Conservation (phyloP, 768 basidiomycete species). For the Mycena haematopus region DNA sequence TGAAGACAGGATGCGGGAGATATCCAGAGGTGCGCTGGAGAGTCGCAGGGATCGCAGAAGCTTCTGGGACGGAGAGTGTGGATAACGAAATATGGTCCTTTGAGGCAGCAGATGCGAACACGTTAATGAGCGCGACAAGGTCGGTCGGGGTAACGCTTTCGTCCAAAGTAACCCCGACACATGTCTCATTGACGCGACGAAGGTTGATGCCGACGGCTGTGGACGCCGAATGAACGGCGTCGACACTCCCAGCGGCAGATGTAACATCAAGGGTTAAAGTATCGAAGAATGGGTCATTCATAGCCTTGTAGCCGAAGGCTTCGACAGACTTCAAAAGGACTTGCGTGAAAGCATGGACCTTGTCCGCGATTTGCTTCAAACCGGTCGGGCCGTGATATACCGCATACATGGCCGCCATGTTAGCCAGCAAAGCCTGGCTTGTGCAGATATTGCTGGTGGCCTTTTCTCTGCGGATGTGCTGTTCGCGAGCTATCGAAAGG, state of each 20-base stretch:
- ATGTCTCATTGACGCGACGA: constrained; percentile 72
- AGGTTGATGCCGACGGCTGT: constrained; percentile 79
- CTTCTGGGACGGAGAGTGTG: constrained; percentile 51
- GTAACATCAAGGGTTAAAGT: constrained; percentile 84
- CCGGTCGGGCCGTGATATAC: constrained; percentile 95
- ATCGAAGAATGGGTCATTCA: constrained; percentile 88
- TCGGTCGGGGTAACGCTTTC: constrained; percentile 85
- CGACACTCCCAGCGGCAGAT: constrained; percentile 57
- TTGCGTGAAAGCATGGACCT: constrained; percentile 89
- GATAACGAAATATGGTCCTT: constrained; percentile 51
- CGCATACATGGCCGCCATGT: constrained; percentile 99
- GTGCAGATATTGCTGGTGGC: constrained; percentile 99
- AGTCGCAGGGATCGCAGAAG: constrained; percentile 57
- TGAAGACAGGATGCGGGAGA: constrained; percentile 91
- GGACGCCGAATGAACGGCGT: constrained; percentile 74
- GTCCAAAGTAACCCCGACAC: constrained; percentile 90
- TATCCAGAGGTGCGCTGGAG: constrained; percentile 71
- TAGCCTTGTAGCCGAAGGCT: constrained; percentile 72
- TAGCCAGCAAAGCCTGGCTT: constrained; percentile 95
- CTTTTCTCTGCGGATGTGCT: constrained; percentile 97
- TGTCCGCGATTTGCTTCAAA: constrained; percentile 82
- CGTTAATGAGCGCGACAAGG: constrained; percentile 77
- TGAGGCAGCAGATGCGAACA: constrained; percentile 76
- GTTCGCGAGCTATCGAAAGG: constrained; percentile 76
- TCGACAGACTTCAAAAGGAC: constrained; percentile 74